A percentile compares a stretch with the other conserved stretches of the same genome.
phyloP scores from a whole-genome alignment of 2,329 filamentous ascomycete species.

The Penicillium olsonii region DNA sequence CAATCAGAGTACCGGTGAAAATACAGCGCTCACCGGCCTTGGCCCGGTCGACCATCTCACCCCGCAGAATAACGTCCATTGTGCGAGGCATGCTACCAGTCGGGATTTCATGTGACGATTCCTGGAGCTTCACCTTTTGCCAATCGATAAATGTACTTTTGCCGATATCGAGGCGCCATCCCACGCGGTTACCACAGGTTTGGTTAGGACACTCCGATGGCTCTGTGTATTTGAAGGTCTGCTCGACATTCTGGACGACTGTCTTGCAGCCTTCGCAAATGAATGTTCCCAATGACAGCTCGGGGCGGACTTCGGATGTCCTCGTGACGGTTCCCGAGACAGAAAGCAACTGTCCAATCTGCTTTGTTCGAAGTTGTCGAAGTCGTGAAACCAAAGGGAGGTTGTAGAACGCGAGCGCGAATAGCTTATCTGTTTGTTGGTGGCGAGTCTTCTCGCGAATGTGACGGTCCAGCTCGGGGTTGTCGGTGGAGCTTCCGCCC shows the following conservation, averaged over 20 bases:
- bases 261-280: constrained; percentile 84
- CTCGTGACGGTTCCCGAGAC: constrained; percentile 96
- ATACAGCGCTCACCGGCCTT: constrained; percentile 98
- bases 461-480: constrained; percentile 53
- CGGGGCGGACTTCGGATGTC: constrained; percentile 94
- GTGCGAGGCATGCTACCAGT: constrained; percentile 98
- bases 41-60: constrained; percentile 95
- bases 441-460: constrained; percentile 74
- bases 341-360: constrained; percentile 90
- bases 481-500: constrained; percentile 64
- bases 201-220: constrained; percentile 91
- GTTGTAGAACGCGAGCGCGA: constrained; percentile 91
- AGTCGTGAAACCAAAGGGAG: constrained; percentile 83
- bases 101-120: constrained; percentile 97
- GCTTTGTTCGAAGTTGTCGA: constrained; percentile 79
- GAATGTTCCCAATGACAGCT: constrained; percentile 89
- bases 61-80: constrained; percentile 93
- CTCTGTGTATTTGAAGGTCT: constrained; percentile 96
- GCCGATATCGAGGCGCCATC: constrained; percentile 96
- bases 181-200: constrained; percentile 81
- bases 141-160: constrained; percentile 98
- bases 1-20: constrained; percentile 93
- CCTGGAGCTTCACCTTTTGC: constrained; percentile 97
- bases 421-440: constrained; percentile 96
- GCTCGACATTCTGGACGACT: constrained; percentile 86